These are phyloP conservation scores for Solanum arcanum DNA, from an alignment of 257 asterid genomes.

Conservation along the genomic window DNA sequence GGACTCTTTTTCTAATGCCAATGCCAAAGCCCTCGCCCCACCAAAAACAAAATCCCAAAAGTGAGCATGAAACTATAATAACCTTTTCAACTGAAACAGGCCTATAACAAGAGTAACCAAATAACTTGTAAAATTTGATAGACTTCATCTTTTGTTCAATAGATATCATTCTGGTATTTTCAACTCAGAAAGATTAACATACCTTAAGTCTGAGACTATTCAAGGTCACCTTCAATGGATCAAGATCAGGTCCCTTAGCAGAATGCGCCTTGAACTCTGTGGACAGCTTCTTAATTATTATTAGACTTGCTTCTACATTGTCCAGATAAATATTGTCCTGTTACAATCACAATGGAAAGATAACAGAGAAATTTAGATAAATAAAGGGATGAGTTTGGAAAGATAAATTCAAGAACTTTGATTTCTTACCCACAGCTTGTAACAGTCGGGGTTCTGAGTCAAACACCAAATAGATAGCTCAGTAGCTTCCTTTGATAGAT, in stretches of 20 bases:
- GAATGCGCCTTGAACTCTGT: slow-evolving; percentile 43
- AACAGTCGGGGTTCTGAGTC: slow-evolving; percentile 65
- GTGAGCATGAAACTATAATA: background rate
- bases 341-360: slow-evolving; percentile 1
- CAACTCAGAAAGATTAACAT: background rate
- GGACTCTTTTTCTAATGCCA: background rate
- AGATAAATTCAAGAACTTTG: background rate
- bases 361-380: background rate
- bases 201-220: slow-evolving; percentile 61
- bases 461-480: slow-evolving; percentile 65
- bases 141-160: background rate
- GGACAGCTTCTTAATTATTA: slow-evolving; percentile 39
- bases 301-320: slow-evolving; percentile 54
- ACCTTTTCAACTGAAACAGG: background rate
- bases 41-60: background rate
- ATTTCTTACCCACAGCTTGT: slow-evolving; percentile 67
- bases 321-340: slow-evolving; percentile 55
- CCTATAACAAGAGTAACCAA: background rate
- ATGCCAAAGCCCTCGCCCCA: background rate
- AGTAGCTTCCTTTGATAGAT: slow-evolving; percentile 54
- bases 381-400: background rate
- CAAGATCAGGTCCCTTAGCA: slow-evolving; percentile 41
- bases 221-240: slow-evolving; percentile 37
- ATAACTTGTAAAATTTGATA: background rate
- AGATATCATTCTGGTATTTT: background rate